Conservation (phyloP, 225 moss, liverwort and hornwort genomes). For the Physcomitrium patens region DNA sequence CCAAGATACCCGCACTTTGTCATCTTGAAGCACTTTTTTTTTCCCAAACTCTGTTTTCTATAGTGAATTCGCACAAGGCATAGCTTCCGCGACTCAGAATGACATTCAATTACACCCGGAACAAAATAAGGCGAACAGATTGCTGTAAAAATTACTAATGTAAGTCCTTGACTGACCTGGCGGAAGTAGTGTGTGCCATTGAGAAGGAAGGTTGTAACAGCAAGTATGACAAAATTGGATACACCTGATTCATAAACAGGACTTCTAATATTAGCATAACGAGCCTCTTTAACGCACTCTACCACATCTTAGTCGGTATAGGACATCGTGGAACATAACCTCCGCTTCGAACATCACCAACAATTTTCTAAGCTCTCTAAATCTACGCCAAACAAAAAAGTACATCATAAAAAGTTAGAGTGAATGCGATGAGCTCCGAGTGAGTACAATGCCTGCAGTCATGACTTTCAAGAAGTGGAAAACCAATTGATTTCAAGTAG, state of each 20-base stretch:
- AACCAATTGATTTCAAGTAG: not conserved
- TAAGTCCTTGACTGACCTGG: slow-evolving; percentile 50
- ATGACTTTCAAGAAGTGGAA: slow-evolving; percentile 15
- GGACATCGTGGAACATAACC: slow-evolving; percentile 8
- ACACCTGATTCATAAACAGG: slow-evolving; percentile 53
- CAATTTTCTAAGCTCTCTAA: slow-evolving; percentile 9
- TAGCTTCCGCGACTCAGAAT: not conserved
- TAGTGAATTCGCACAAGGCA: not conserved
- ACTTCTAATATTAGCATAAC: slow-evolving; percentile 24
- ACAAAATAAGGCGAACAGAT: not conserved
- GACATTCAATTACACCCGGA: not conserved
- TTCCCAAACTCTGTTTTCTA: not conserved
- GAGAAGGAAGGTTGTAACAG: slow-evolving; percentile 72
- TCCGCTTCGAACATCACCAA: slow-evolving; percentile 10
- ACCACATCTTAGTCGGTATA: not conserved
- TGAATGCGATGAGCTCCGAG: slow-evolving; percentile 2
- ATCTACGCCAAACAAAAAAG: slow-evolving; percentile 2
- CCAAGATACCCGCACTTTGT: slow-evolving; percentile 22
- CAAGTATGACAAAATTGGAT: slow-evolving; percentile 83
- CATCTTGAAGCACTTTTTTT: slow-evolving; percentile 20
- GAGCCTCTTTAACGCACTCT: not conserved
- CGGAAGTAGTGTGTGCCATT: slow-evolving; percentile 62
- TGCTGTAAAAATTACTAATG: not conserved
- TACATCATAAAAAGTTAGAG: not conserved
- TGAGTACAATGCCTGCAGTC: not conserved